These are phyloP conservation scores for Paramecium sonneborni DNA, from an alignment of 73 alveolate species.

Conservation along the genomic window DNA sequence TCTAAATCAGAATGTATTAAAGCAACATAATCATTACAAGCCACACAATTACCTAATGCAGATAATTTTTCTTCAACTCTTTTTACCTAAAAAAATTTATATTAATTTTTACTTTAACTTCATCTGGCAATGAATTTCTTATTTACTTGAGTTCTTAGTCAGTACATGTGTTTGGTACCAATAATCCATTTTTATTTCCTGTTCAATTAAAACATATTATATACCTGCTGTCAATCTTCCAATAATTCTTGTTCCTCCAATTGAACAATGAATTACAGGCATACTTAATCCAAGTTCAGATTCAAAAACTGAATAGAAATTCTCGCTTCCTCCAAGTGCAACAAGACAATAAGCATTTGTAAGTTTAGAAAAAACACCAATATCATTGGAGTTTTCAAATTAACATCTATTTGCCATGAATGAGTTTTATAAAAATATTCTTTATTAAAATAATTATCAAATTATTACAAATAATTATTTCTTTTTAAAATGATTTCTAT, in stretches of 20 bases:
- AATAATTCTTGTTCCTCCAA: conserved; percentile 96
- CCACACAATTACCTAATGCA: conserved; percentile 97
- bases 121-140: conserved; percentile 95
- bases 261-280: conserved; percentile 97
- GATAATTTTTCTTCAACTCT: conserved; percentile 98
- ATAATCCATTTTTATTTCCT: conserved; percentile 96
- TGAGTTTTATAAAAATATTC: conserved; percentile 37
- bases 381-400: conserved; percentile 95
- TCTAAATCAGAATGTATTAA: conserved; percentile 98
- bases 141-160: conserved; percentile 93
- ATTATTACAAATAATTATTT: not conserved
- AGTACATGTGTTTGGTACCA: conserved; percentile 97
- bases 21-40: conserved; percentile 98
- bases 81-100: conserved; percentile 67
- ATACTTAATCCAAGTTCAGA: conserved; percentile 95
- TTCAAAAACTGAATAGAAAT: conserved; percentile 90
- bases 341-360: conserved; percentile 95
- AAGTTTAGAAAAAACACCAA: conserved; percentile 96
- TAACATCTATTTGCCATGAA: conserved; percentile 90
- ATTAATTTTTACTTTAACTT: conserved; percentile 68
- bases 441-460: not conserved
- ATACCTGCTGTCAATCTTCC: conserved; percentile 89
- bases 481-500: not conserved
- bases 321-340: conserved; percentile 96
- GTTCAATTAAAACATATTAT: not conserved